Evolutionary conservation across 2,329 filamentous ascomycete genomes (phyloP), one percentile per base, ranked within the genome.

Genomic region (Colletotrichum somersetense): DNA sequence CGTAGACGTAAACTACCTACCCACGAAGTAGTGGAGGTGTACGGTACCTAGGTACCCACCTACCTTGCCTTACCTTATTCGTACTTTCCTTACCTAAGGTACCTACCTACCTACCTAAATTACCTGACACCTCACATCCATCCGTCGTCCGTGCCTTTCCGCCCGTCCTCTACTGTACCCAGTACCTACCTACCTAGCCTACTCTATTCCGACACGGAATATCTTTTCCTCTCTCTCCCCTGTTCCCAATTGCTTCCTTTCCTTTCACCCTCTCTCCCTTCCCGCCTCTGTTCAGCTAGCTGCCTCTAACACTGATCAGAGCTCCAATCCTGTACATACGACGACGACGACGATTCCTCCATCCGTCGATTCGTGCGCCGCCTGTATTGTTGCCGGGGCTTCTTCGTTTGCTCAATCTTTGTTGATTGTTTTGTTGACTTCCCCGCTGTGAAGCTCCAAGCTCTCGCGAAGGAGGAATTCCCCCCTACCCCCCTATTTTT

Each of bases 121-220:
- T 58, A 61, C 30, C 30, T 30, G 59, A 72, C 69, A 65, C 69
- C 65, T 72, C 66, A 64, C 67, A 56, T 56, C 57, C 57, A 33
- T 44, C 61, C 30, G 44, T 48, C 33, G 53, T 48, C 52, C n/a
- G 30, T 61, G 48, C 40, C 53, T 56, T 44, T 26, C 57, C 50
- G 33, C 44, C 44, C 44, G 30, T 42, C 23, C 23, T 5, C 38
- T 30, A 30, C 30, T 30, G 30, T 30, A 30, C 30, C 30, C 4
- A 26, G 26, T 26, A 26, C 26, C 26, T 26, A 26, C 26, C 26
- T 26, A 26, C 26, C 26, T 26, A 26, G 26, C 2, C 2, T 26
- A 30, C 30, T 3, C 30, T 44, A n/a, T 59, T 2, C 20, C 46
- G 33, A 33, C 35, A 40, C 44, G 30, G 44, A 46, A 46, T 44